phyloP scores from a whole-genome alignment of 345 rosid species.

The Lepidium didymum region DNA sequence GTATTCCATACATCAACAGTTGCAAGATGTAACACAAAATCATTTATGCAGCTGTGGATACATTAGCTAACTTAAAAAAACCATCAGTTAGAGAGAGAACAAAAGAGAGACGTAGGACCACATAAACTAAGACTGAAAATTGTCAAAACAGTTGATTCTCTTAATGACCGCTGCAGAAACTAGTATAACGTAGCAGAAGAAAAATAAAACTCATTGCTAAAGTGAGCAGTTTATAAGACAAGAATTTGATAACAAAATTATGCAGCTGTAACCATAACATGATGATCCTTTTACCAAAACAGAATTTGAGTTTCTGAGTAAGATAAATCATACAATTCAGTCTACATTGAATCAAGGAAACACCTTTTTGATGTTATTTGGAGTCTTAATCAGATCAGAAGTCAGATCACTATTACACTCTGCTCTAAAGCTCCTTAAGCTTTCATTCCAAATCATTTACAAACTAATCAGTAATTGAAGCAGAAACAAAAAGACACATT shows the following conservation, averaged over 20 bases:
- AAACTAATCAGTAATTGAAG: background rate
- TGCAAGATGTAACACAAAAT: background rate
- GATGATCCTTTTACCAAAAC: background rate
- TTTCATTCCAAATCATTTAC: background rate
- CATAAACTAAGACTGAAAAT: background rate
- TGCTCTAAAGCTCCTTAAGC: background rate
- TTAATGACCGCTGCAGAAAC: background rate
- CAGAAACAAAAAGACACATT: background rate
- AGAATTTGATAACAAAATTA: background rate
- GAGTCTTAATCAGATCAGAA: background rate
- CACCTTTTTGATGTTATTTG: background rate
- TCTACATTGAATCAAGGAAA: background rate
- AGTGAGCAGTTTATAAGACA: background rate
- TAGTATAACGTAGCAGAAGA: background rate
- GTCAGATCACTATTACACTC: background rate
- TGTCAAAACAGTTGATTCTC: background rate
- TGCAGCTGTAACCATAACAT: background rate
- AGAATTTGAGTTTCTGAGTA: background rate
- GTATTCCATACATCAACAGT: background rate
- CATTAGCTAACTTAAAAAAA: background rate
- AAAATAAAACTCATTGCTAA: background rate
- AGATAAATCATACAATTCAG: background rate
- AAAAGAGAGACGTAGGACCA: background rate
- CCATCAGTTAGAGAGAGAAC: background rate
- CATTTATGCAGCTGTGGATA: background rate